phyloP scores from a whole-genome alignment of 208 protist species.

The Acanthamoeba rhysodes region DNA sequence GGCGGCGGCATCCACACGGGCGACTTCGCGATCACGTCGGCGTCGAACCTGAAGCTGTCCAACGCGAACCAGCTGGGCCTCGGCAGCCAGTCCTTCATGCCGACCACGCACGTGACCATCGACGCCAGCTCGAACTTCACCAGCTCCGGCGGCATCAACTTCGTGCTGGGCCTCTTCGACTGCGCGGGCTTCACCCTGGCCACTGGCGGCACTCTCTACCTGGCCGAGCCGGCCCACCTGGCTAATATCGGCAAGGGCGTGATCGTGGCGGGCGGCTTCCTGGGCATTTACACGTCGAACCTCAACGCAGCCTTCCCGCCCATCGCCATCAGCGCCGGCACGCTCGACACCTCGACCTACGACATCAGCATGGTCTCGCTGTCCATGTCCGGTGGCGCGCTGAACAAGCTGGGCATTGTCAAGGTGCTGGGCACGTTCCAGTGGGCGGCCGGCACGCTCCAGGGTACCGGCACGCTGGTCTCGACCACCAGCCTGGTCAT shows the following conservation, averaged over 20 bases:
- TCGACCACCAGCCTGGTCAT: neutral
- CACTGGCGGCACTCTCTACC: constrained; percentile 58
- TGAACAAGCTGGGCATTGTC: constrained; percentile 67
- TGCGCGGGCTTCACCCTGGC: neutral
- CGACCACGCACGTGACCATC: neutral
- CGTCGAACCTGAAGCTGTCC: constrained; percentile 32
- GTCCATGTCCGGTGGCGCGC: constrained; percentile 7
- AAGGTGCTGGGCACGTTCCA: constrained; percentile 13
- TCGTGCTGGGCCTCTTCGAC: constrained; percentile 66
- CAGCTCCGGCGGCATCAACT: constrained; percentile 64
- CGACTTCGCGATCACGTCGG: constrained; percentile 10
- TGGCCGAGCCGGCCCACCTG: constrained; percentile 26
- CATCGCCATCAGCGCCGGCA: constrained; percentile 27
- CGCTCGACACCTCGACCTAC: constrained; percentile 72
- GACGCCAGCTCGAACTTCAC: constrained; percentile 70
- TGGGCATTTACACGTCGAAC: constrained; percentile 62
- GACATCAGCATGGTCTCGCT: constrained; percentile 32
- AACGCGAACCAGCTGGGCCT: constrained; percentile 62
- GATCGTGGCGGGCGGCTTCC: constrained; percentile 49
- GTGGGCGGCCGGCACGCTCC: constrained; percentile 48
- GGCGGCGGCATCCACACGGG: constrained; percentile 69
- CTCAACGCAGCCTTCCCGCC: constrained; percentile 66
- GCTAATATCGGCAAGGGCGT: constrained; percentile 23
- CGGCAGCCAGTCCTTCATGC: constrained; percentile 40
- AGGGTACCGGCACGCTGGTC: constrained; percentile 44